Evolutionary conservation across 1,284 basidiomycete genomes (phyloP).

Genomic region (Cryptococcus sp.): DNA sequence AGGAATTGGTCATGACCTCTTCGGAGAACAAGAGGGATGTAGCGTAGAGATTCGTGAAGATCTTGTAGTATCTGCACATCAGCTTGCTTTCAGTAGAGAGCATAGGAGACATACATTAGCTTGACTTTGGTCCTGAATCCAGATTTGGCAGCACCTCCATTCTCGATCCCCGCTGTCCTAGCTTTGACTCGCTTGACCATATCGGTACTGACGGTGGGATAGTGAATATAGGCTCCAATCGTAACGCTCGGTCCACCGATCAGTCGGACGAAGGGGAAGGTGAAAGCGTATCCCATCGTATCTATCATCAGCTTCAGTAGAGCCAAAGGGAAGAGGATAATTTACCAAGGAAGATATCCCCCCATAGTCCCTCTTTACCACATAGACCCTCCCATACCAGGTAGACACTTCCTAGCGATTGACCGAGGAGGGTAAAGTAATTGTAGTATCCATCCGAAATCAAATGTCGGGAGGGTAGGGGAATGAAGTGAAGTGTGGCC

Average conservation of each 20-base stretch:
- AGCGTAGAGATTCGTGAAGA: slow-evolving; percentile 81
- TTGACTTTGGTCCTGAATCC: slow-evolving; percentile 62
- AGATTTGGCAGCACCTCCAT: slow-evolving; percentile 63
- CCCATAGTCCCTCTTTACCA: slow-evolving; percentile 42
- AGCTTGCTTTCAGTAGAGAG: not conserved
- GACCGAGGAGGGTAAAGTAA: slow-evolving; percentile 83
- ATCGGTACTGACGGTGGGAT: slow-evolving; percentile 89
- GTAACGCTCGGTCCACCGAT: slow-evolving; percentile 58
- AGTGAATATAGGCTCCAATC: slow-evolving; percentile 90
- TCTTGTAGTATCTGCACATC: slow-evolving; percentile 70
- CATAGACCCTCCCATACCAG: slow-evolving; percentile 67
- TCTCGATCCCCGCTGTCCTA: slow-evolving; percentile 63
- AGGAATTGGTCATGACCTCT: slow-evolving; percentile 82
- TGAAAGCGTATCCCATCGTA: slow-evolving; percentile 97
- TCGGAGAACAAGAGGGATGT: slow-evolving; percentile 67
- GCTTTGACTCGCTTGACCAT: slow-evolving; percentile 80
- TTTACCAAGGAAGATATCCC: slow-evolving; percentile 82
- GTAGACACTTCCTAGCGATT: slow-evolving; percentile 80
- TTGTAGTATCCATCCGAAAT: slow-evolving; percentile 83
- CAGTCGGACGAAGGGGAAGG: slow-evolving; percentile 69
- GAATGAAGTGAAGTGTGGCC: slow-evolving; percentile 67
- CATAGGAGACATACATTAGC: slow-evolving; percentile 56
- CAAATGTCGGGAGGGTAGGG: slow-evolving; percentile 63
- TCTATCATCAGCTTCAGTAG: slow-evolving; percentile 53
- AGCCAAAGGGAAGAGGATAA: not conserved